Percentiles rank a stretch among this genome's conserved stretches.
phyloP scores from a whole-genome alignment of 1,284 basidiomycete species.

The Ceraceosorus bombacis region DNA sequence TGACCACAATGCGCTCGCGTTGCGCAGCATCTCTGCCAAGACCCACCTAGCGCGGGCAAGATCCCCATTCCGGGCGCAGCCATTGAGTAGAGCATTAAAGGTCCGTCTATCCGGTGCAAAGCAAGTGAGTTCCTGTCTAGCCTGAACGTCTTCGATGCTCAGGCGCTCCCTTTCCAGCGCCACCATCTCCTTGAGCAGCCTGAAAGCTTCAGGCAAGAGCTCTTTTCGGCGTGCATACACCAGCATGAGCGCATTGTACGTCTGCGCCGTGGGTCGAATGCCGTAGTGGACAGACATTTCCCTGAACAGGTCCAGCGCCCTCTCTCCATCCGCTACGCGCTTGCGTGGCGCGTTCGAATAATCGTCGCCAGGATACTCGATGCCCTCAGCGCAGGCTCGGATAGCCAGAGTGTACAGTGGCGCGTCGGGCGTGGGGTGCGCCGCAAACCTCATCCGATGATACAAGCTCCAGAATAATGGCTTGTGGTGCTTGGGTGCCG shows the following conservation, averaged over 20 bases:
- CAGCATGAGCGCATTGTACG: constrained; percentile 75
- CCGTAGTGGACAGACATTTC: constrained; percentile 71
- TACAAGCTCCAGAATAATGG: constrained; percentile 70
- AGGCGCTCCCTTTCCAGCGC: constrained; percentile 66
- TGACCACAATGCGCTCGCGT: constrained; percentile 25
- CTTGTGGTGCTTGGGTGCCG: constrained; percentile 20
- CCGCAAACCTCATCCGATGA: constrained; percentile 87
- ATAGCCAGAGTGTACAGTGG: constrained; percentile 80
- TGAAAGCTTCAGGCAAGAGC: constrained; percentile 46
- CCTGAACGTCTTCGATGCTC: constrained; percentile 32
- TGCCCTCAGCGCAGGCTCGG: constrained; percentile 64
- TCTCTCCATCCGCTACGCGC: constrained; percentile 64
- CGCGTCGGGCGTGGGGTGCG: constrained; percentile 71
- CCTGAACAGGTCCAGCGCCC: constrained; percentile 82
- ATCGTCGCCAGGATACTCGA: constrained; percentile 50
- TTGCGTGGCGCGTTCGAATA: constrained; percentile 6
- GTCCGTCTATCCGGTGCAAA: constrained; percentile 64
- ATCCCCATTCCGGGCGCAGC: constrained; percentile 78
- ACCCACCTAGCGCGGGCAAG: constrained; percentile 78
- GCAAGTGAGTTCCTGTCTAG: constrained; percentile 10
- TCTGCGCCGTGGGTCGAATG: constrained; percentile 60
- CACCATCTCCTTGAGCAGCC: constrained; percentile 56
- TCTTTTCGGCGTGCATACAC: constrained; percentile 56
- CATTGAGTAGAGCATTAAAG: constrained; percentile 77
- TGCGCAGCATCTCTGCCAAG: constrained; percentile 70